phyloP scores from a whole-genome alignment of 2,329 filamentous ascomycete genomes.

The Lecanicillium sp. region DNA sequence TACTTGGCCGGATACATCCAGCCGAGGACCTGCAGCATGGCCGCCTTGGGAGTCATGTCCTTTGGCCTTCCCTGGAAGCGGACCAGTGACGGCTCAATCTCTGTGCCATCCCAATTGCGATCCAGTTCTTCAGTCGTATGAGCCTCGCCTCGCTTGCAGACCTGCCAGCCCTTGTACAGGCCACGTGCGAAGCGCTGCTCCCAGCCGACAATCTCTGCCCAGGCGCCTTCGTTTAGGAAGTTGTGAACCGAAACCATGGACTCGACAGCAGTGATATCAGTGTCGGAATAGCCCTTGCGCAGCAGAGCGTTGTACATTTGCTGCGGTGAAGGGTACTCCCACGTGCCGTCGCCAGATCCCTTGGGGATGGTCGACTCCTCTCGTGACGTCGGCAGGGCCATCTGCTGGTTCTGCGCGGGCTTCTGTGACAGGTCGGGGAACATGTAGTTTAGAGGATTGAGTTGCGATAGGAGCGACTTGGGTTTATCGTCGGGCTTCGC shows the following conservation, averaged over 20 bases:
- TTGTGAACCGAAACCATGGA: constrained; percentile 98
- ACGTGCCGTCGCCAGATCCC: constrained; percentile 68
- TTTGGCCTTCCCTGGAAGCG: constrained; percentile 84
- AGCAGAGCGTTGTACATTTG: constrained; percentile 99
- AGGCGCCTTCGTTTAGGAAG: constrained; percentile 95
- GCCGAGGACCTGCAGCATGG: constrained; percentile 72
- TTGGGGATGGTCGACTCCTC: constrained; percentile 89
- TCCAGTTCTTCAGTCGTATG: constrained; percentile 38
- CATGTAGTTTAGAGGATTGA: constrained; percentile 87
- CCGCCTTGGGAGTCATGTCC: constrained; percentile 86
- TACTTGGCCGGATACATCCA: constrained; percentile 73
- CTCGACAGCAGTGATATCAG: constrained; percentile 85
- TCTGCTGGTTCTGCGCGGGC: constrained; percentile 62
- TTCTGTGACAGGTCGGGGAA: constrained; percentile 77
- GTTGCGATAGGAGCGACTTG: constrained; percentile 43
- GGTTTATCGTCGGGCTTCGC: constrained; percentile 16
- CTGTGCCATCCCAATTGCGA: constrained; percentile 44
- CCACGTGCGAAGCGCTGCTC: constrained; percentile 77
- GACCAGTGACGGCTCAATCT: constrained; percentile 62
- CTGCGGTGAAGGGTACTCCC: constrained; percentile 97
- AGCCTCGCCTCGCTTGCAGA: constrained; percentile 66
- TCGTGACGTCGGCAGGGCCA: constrained; percentile 68
- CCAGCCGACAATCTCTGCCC: constrained; percentile 92
- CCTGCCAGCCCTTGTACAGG: constrained; percentile 61
- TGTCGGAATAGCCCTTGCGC: constrained; percentile 92